phyloP scores from a whole-genome alignment of 495 filamentous ascomycete species.

The Aspergillus funiculosus region DNA sequence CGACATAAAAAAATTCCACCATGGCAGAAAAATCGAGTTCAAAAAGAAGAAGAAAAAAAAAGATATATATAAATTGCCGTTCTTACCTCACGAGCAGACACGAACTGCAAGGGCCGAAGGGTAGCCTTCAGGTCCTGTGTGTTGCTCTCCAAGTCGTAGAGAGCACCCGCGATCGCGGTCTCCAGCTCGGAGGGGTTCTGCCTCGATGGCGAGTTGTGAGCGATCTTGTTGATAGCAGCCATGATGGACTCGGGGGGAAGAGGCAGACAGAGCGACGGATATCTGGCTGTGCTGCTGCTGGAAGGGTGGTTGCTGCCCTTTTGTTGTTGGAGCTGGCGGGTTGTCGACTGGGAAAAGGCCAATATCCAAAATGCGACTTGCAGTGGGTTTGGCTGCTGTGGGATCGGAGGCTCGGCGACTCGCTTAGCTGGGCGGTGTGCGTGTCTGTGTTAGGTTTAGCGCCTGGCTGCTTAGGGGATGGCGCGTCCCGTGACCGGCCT shows the following conservation, averaged over 20 bases:
- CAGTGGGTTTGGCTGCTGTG: constrained; percentile 23
- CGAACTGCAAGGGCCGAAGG: constrained; percentile 93
- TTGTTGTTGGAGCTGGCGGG: constrained; percentile 27
- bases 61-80: no score
- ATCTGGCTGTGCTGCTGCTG: constrained; percentile 39
- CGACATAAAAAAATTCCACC: background rate
- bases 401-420: constrained; percentile 34
- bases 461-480: constrained; percentile 26
- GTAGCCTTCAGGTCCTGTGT: constrained; percentile 90
- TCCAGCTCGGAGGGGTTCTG: constrained; percentile 92
- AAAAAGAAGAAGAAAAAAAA: constrained; percentile 12
- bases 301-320: constrained; percentile 34
- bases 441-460: constrained; percentile 26
- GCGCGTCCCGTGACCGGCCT: constrained; percentile 32
- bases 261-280: constrained; percentile 37
- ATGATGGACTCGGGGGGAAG: constrained; percentile 30
- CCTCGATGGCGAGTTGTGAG: constrained; percentile 89
- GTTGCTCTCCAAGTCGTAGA: constrained; percentile 97
- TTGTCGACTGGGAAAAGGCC: constrained; percentile 19
- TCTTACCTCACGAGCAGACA: constrained; percentile 96
- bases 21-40: background rate
- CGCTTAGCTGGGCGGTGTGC: constrained; percentile 43
- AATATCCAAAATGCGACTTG: constrained; percentile 25
- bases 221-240: constrained; percentile 93
- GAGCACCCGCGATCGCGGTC: constrained; percentile 85